A percentile compares a stretch with the other conserved stretches of the same genome.
Conservation (phyloP, 768 basidiomycete genomes). For the Tricholoma saponaceum region DNA sequence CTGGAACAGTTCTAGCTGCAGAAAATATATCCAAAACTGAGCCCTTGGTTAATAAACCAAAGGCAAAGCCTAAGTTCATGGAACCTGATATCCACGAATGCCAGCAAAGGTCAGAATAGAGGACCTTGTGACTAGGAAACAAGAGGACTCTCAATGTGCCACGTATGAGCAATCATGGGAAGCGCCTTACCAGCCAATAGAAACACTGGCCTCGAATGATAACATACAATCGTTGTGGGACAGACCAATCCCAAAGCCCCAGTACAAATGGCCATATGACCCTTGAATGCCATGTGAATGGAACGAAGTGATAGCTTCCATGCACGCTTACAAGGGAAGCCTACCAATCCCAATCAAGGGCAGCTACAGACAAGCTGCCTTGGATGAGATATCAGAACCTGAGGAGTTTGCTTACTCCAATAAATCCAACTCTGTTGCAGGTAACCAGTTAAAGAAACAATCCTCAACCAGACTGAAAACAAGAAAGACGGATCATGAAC, state of each 20-base stretch:
- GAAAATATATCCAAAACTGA: not conserved
- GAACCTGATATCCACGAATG: constrained; percentile 11
- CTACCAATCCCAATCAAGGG: not conserved
- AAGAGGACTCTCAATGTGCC: not conserved
- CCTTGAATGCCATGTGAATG: constrained; percentile 17
- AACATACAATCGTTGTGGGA: constrained; percentile 12
- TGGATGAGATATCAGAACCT: not conserved
- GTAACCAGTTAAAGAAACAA: not conserved
- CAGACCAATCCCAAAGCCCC: constrained; percentile 7
- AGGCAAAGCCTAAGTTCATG: not conserved
- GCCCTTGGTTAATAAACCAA: too few relatives aligned
- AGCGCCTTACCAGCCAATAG: too few relatives aligned
- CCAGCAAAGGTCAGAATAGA: constrained; percentile 12
- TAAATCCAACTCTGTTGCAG: not conserved
- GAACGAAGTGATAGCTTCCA: constrained; percentile 11
- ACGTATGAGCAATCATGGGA: too few relatives aligned
- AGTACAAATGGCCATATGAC: constrained; percentile 11
- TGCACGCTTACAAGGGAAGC: not conserved
- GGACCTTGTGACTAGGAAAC: not conserved
- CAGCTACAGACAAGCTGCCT: not conserved
- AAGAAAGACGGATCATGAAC: not conserved
- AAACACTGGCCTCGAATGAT: too few relatives aligned
- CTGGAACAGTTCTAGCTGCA: not conserved
- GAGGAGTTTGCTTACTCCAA: not conserved
- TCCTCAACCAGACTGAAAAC: not conserved